phyloP scores from a whole-genome alignment of 2,329 filamentous ascomycete genomes.

The Aspergillus awamori region DNA sequence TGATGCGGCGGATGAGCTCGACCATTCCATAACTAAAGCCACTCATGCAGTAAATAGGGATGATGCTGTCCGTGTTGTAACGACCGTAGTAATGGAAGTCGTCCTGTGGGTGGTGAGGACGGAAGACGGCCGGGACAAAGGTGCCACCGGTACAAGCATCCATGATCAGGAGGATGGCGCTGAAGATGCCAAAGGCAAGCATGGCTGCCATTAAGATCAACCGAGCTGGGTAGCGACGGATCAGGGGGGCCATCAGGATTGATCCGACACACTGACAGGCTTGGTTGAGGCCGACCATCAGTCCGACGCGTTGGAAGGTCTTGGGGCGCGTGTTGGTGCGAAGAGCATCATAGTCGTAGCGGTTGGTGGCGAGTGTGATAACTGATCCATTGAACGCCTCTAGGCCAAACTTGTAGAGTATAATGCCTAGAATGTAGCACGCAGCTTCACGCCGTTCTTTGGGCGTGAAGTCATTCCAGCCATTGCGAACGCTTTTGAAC shows the following conservation, averaged over 20 bases:
- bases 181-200: slow-evolving; percentile 18
- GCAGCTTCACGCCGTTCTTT: slow-evolving; percentile 17
- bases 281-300: slow-evolving; percentile 22
- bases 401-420: slow-evolving; percentile 21
- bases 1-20: slow-evolving; percentile 22
- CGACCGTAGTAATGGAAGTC: slow-evolving; percentile 22
- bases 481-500: slow-evolving; percentile 12
- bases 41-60: slow-evolving; percentile 20
- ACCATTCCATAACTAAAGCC: slow-evolving; percentile 22
- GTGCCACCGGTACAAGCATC: slow-evolving; percentile 21
- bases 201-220: slow-evolving; percentile 16
- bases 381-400: slow-evolving; percentile 23
- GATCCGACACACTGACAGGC: slow-evolving; percentile 22
- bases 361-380: slow-evolving; percentile 20
- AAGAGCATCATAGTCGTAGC: slow-evolving; percentile 22
- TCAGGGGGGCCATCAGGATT: slow-evolving; percentile 21
- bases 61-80: slow-evolving; percentile 21
- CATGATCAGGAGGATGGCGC: slow-evolving; percentile 20
- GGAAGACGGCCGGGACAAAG: slow-evolving; percentile 15
- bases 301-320: slow-evolving; percentile 23
- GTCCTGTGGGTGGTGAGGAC: slow-evolving; percentile 15
- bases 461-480: slow-evolving; percentile 17
- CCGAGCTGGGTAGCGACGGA: slow-evolving; percentile 20
- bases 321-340: slow-evolving; percentile 13
- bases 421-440: slow-evolving; percentile 20